These are phyloP conservation scores for Fraxinus greggii DNA, from an alignment of 305 asterid genomes.

Conservation along the genomic window DNA sequence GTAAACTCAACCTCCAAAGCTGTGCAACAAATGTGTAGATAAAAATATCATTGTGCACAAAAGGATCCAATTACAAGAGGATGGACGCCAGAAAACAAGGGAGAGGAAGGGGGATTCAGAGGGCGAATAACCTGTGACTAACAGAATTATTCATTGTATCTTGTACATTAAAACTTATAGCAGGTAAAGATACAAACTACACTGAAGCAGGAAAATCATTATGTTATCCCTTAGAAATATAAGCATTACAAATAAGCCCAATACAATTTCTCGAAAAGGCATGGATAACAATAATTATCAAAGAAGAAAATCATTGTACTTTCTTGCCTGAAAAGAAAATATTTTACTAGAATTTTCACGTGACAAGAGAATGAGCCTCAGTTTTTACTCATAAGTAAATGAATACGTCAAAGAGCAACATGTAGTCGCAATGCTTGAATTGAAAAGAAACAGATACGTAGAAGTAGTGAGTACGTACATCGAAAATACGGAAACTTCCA, in stretches of 20 bases:
- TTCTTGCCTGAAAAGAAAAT: neutral
- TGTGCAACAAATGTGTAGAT: conserved; percentile 40
- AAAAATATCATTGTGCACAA: conserved; percentile 28
- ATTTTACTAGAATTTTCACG: neutral
- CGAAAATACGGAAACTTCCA: conserved; percentile 72
- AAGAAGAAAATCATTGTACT: neutral
- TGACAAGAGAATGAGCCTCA: neutral
- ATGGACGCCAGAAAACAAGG: neutral
- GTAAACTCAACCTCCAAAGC: conserved; percentile 91
- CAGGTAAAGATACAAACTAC: neutral
- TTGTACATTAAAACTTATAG: neutral
- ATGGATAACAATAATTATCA: neutral
- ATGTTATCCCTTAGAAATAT: neutral
- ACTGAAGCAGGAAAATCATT: neutral
- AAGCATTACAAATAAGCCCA: neutral
- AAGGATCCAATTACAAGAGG: neutral
- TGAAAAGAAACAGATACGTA: conserved; percentile 17
- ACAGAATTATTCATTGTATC: neutral
- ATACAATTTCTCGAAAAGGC: neutral
- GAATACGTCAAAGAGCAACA: conserved; percentile 5
- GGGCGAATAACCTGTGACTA: neutral
- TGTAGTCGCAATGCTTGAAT: neutral
- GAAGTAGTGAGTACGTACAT: conserved; percentile 44
- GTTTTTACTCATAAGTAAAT: neutral
- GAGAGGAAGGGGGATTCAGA: neutral